Percentiles rank a stretch among this genome's conserved stretches.
phyloP scores from a whole-genome alignment of 1,139 yeast species.

The Debaryomycetaceae sp. region DNA sequence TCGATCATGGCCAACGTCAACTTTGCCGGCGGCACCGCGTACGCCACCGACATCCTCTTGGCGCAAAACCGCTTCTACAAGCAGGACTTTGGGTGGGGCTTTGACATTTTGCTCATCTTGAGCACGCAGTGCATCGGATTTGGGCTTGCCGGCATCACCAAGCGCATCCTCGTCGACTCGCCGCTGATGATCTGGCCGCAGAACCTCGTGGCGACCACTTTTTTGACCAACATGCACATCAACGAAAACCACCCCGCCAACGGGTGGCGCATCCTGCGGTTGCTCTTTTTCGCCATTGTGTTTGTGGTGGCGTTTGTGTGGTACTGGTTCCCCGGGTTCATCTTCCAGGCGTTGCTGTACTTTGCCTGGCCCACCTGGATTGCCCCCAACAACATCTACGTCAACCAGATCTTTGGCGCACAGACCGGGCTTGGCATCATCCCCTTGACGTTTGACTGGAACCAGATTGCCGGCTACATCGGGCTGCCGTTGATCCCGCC shows the following conservation, averaged over 20 bases:
- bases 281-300: slow-evolving; percentile 27
- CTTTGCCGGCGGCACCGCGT: slow-evolving; percentile 58
- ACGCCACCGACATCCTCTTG: slow-evolving; percentile 55
- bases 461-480: slow-evolving; percentile 48
- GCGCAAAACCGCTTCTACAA: slow-evolving; percentile 51
- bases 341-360: slow-evolving; percentile 32
- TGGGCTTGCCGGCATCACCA: slow-evolving; percentile 57
- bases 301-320: slow-evolving; percentile 26
- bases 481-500: slow-evolving; percentile 71
- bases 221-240: slow-evolving; percentile 57
- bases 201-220: slow-evolving; percentile 42
- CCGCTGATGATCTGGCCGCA: slow-evolving; percentile 68
- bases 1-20: slow-evolving; percentile 59
- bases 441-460: slow-evolving; percentile 47
- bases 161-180: slow-evolving; percentile 57
- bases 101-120: slow-evolving; percentile 44
- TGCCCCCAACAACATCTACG: slow-evolving; percentile 38
- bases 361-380: slow-evolving; percentile 42
- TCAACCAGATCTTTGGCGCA: slow-evolving; percentile 61
- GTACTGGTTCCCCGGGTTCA: slow-evolving; percentile 42
- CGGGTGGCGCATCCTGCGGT: slow-evolving; percentile 39
- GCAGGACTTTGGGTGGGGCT: slow-evolving; percentile 36
- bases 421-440: slow-evolving; percentile 57
- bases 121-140: slow-evolving; percentile 62
- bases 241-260: slow-evolving; percentile 53